Percentiles rank a stretch among this genome's conserved stretches.
phyloP scores from a whole-genome alignment of 345 rosid species.

The Syzygium aqueum region DNA sequence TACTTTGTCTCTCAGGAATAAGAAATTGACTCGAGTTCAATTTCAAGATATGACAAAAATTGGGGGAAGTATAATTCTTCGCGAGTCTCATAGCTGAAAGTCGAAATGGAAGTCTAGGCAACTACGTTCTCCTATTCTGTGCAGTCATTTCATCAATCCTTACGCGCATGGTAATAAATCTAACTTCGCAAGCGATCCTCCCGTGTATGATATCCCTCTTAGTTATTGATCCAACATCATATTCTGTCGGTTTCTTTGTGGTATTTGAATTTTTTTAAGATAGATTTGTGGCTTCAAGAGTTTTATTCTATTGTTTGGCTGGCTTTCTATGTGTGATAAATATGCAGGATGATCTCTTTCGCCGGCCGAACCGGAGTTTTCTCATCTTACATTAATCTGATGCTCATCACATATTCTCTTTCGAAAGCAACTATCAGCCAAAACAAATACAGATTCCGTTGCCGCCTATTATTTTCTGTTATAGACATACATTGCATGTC shows the following conservation, averaged over 20 bases:
- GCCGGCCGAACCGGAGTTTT: constrained; percentile 11
- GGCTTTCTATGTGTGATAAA: constrained; percentile 8
- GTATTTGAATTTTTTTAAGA: neutral
- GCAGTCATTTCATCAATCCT: neutral
- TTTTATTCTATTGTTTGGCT: neutral
- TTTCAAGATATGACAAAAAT: neutral
- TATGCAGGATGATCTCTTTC: neutral
- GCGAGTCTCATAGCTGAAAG: neutral
- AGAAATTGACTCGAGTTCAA: neutral
- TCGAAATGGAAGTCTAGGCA: neutral
- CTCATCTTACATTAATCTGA: constrained; percentile 4
- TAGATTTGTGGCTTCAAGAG: neutral
- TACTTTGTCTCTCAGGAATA: neutral
- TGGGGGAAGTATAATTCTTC: neutral
- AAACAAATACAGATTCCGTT: neutral
- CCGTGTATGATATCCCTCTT: neutral
- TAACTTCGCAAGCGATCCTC: neutral
- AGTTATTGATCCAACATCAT: neutral
- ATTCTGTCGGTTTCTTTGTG: neutral
- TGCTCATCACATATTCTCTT: constrained; percentile 10
- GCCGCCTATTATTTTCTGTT: neutral
- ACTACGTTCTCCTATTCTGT: neutral
- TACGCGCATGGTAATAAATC: neutral
- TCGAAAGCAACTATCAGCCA: neutral
- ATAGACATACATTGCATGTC: neutral